phyloP scores from a whole-genome alignment of 2,329 filamentous ascomycete species.

The Stemphylium beticola region DNA sequence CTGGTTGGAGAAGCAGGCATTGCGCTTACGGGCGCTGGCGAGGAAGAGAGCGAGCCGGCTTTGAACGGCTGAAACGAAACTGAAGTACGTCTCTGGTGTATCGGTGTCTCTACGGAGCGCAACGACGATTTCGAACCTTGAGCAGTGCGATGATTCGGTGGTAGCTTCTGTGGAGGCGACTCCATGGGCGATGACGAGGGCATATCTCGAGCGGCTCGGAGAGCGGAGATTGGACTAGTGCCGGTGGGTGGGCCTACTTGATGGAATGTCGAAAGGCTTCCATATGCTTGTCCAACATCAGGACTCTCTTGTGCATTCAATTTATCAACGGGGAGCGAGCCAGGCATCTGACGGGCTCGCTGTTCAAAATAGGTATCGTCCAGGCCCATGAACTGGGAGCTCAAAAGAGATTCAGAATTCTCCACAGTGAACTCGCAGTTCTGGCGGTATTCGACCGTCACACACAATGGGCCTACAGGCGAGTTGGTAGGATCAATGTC shows the following conservation, averaged over 20 bases:
- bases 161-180: conserved; percentile 58
- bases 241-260: conserved; percentile 75
- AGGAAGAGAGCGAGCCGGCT: conserved; percentile 90
- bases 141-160: conserved; percentile 53
- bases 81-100: conserved; percentile 72
- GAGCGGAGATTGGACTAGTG: conserved; percentile 83
- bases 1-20: conserved; percentile 62
- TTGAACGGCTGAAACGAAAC: conserved; percentile 97
- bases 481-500: conserved; percentile 84
- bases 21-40: conserved; percentile 66
- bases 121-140: conserved; percentile 59
- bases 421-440: conserved; percentile 92
- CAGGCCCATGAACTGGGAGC: conserved; percentile 89
- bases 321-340: conserved; percentile 74
- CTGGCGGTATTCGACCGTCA: conserved; percentile 82
- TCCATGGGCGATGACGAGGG: conserved; percentile 58
- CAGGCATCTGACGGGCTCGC: conserved; percentile 68
- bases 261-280: conserved; percentile 87
- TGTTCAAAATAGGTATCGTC: conserved; percentile 88
- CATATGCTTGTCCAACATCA: conserved; percentile 81
- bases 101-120: conserved; percentile 58
- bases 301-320: conserved; percentile 53
- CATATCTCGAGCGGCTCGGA: conserved; percentile 70
- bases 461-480: conserved; percentile 81
- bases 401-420: conserved; percentile 86